Evolutionary conservation across 805 yeast species (phyloP).

Genomic region (Candida gorgasii): DNA sequence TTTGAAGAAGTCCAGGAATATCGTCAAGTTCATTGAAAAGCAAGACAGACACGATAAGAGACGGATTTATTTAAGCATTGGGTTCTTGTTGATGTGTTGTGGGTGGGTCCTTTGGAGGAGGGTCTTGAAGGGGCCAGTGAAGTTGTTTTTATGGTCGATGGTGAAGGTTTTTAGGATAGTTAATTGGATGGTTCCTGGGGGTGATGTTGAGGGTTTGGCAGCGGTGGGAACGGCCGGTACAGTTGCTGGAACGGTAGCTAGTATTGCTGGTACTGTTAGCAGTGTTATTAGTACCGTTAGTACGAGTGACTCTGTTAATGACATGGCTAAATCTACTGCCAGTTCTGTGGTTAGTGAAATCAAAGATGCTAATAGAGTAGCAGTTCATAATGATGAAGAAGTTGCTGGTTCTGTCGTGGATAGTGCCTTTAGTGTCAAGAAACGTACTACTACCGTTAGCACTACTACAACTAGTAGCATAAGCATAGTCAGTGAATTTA

Average conservation of each 20-base stretch:
- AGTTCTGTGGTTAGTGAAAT: too few relatives aligned
- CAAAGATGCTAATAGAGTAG: too few relatives aligned
- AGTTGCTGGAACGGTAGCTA: neutral
- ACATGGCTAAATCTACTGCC: too few relatives aligned
- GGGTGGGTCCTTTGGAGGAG: slow-evolving; percentile 53
- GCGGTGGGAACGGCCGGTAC: too few relatives aligned
- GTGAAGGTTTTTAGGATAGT: slow-evolving; percentile 35
- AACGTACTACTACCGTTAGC: too few relatives aligned
- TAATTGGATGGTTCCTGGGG: slow-evolving; percentile 20
- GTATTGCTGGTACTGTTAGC: neutral
- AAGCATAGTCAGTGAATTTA: too few relatives aligned
- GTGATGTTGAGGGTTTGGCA: neutral
- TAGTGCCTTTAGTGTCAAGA: too few relatives aligned
- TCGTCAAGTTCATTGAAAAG: slow-evolving; percentile 53
- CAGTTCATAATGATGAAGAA: too few relatives aligned
- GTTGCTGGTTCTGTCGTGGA: too few relatives aligned
- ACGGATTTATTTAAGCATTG: slow-evolving; percentile 49
- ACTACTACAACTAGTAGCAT: too few relatives aligned
- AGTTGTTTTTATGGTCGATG: slow-evolving; percentile 47
- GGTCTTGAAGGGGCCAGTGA: slow-evolving; percentile 45
- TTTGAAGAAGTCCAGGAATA: slow-evolving; percentile 41
- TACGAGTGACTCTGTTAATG: too few relatives aligned
- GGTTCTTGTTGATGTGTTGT: slow-evolving; percentile 46
- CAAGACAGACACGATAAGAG: slow-evolving; percentile 50
- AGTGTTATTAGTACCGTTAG: too few relatives aligned